These are phyloP conservation scores for Fraxinus floribunda DNA, from an alignment of 305 asterid genomes.

Conservation along the genomic window DNA sequence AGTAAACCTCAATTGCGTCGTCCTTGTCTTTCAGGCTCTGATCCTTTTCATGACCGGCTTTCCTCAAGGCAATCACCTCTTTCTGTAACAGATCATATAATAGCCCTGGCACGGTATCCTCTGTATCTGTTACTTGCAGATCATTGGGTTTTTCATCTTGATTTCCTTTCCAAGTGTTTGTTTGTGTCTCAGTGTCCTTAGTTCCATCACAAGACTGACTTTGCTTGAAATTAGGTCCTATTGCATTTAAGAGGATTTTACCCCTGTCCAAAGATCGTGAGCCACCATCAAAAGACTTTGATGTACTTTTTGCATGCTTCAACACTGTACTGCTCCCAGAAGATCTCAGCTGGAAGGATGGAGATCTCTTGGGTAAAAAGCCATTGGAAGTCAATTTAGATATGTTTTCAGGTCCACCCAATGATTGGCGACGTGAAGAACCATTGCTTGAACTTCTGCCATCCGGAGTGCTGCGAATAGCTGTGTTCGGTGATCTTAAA, in stretches of 20 bases:
- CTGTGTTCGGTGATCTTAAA: conserved; percentile 69
- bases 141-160: conserved; percentile 70
- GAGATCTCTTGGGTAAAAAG: conserved; percentile 87
- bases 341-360: conserved; percentile 89
- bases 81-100: conserved; percentile 82
- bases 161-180: conserved; percentile 70
- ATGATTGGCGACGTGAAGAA: conserved; percentile 86
- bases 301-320: conserved; percentile 96
- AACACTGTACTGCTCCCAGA: conserved; percentile 81
- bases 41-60: conserved; percentile 94
- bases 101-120: conserved; percentile 81
- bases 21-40: conserved; percentile 98
- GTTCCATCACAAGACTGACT: conserved; percentile 93
- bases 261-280: conserved; percentile 83
- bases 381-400: conserved; percentile 83
- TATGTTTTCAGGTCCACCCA: conserved; percentile 89
- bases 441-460: conserved; percentile 79
- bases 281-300: conserved; percentile 98
- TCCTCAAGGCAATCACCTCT: conserved; percentile 87
- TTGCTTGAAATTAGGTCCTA: conserved; percentile 88
- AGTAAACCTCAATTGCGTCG: conserved; percentile 90
- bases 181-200: conserved; percentile 67
- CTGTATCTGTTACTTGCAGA: conserved; percentile 53
- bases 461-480: conserved; percentile 57
- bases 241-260: conserved; percentile 78